Percentiles rank a stretch among this genome's conserved stretches.
phyloP scores from a whole-genome alignment of 108 stramenopile species.

The Stephanodiscus triporus region DNA sequence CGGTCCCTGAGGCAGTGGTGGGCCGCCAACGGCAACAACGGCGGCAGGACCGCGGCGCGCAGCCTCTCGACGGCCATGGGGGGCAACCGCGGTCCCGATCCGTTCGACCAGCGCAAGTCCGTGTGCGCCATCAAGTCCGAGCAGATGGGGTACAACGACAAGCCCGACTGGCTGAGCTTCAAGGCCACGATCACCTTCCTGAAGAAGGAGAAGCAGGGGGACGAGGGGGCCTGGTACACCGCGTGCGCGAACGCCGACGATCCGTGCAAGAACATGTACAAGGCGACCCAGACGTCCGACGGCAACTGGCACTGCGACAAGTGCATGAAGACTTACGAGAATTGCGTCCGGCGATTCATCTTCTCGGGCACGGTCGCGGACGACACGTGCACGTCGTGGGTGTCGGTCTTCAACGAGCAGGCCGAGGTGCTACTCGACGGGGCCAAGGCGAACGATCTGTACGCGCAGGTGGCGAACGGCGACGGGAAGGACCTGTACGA shows the following conservation, averaged over 20 bases:
- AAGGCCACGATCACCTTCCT: conserved; percentile 91
- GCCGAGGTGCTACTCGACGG: conserved; percentile 76
- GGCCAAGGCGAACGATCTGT: conserved; percentile 82
- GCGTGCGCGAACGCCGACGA: conserved; percentile 89
- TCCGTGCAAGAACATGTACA: conserved; percentile 86
- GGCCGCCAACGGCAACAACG: conserved; percentile 55
- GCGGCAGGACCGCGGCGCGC: conserved; percentile 52
- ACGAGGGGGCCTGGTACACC: conserved; percentile 93
- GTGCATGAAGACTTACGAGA: conserved; percentile 73
- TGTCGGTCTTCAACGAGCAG: conserved; percentile 91
- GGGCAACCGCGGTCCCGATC: conserved; percentile 56
- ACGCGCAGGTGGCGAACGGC: conserved; percentile 48
- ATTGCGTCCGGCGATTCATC: conserved; percentile 89
- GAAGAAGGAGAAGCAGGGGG: conserved; percentile 90
- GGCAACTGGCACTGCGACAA: conserved; percentile 85
- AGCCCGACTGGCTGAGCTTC: conserved; percentile 91
- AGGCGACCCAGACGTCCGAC: conserved; percentile 83
- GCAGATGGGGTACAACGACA: conserved; percentile 88
- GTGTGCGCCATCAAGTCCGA: conserved; percentile 83
- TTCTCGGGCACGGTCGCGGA: conserved; percentile 84
- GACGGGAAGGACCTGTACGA: conserved; percentile 69
- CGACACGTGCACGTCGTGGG: conserved; percentile 85
- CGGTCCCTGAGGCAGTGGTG: conserved; percentile 71
- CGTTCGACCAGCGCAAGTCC: conserved; percentile 74
- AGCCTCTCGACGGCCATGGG: conserved; percentile 73